phyloP scores from a whole-genome alignment of 2,329 filamentous ascomycete species.

The Talaromyces amestolkiae region DNA sequence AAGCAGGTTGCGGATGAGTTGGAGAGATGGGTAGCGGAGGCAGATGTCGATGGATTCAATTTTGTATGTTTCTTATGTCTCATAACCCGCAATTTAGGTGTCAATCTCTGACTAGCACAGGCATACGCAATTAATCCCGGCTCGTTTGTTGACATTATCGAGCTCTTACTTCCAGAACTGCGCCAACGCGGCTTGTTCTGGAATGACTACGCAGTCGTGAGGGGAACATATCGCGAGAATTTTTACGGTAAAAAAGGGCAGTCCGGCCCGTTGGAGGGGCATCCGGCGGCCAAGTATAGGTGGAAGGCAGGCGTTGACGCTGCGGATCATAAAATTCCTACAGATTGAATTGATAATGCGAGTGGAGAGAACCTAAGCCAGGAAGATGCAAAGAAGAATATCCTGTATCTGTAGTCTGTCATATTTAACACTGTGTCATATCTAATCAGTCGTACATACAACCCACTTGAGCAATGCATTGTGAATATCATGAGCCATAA shows the following conservation, averaged over 20 bases:
- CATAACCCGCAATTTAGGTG: neutral
- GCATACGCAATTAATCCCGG: slow-evolving; percentile 66
- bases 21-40: slow-evolving; percentile 65
- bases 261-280: slow-evolving; percentile 33
- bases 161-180: slow-evolving; percentile 64
- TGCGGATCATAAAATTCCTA: slow-evolving; percentile 30
- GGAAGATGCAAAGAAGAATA: neutral
- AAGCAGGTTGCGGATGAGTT: slow-evolving; percentile 65
- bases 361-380: neutral
- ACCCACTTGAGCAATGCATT: too few relatives aligned
- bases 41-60: slow-evolving; percentile 73
- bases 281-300: slow-evolving; percentile 38
- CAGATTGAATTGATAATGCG: neutral
- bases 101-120: slow-evolving; percentile 29
- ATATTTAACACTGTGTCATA: neutral
- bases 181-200: slow-evolving; percentile 51
- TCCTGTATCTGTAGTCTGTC: neutral
- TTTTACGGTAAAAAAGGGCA: slow-evolving; percentile 34
- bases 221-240: slow-evolving; percentile 43
- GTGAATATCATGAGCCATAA: too few relatives aligned
- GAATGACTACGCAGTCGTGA: slow-evolving; percentile 38
- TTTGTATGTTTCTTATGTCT: slow-evolving; percentile 50
- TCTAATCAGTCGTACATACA: too few relatives aligned
- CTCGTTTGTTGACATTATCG: slow-evolving; percentile 66
- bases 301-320: slow-evolving; percentile 39